Evolutionary conservation across 2,329 filamentous ascomycete genomes (phyloP).

Genomic region (Hypoxylon sp.): DNA sequence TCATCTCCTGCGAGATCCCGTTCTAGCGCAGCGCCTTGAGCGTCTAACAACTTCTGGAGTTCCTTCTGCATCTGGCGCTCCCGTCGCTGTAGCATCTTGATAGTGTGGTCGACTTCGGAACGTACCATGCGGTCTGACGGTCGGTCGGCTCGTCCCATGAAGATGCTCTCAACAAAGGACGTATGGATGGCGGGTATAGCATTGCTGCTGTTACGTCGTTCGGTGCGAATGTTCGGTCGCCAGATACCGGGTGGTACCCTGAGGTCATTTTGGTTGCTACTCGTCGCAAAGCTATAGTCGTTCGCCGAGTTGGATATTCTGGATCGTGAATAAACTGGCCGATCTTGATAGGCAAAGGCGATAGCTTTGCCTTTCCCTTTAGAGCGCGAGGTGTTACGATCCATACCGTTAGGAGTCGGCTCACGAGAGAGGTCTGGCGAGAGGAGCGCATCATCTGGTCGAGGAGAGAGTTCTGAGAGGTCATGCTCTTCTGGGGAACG

Average conservation of each 20-base stretch:
- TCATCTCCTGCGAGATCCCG: conserved; percentile 52
- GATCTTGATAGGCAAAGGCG: conserved; percentile 45
- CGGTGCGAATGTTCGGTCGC: conserved; percentile 45
- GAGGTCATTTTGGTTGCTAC: conserved; percentile 20
- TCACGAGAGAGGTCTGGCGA: conserved; percentile 36
- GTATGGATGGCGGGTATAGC: conserved; percentile 27
- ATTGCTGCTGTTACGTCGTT: conserved; percentile 34
- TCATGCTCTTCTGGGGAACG: conserved; percentile 49
- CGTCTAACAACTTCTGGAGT: conserved; percentile 71
- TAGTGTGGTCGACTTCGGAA: conserved; percentile 50
- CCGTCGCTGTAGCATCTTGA: conserved; percentile 57
- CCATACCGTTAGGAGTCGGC: conserved; percentile 7
- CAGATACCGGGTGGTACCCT: conserved; percentile 42
- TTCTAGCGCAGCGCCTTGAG: conserved; percentile 68
- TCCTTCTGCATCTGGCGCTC: conserved; percentile 69
- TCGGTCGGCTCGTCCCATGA: conserved; percentile 44
- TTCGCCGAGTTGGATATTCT: conserved; percentile 30
- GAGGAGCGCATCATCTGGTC: conserved; percentile 51
- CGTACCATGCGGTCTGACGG: conserved; percentile 40
- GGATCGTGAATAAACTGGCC: conserved; percentile 42
- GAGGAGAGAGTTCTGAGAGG: conserved; percentile 52
- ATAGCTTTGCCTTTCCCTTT: conserved; percentile 45
- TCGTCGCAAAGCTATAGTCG: conserved; percentile 28
- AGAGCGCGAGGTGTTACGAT: conserved; percentile 13
- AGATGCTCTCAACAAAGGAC: conserved; percentile 53